A percentile compares a stretch with the other conserved stretches of the same genome.
Conservation (phyloP, 305 asterid species). For the Fraxinus angustifolia region DNA sequence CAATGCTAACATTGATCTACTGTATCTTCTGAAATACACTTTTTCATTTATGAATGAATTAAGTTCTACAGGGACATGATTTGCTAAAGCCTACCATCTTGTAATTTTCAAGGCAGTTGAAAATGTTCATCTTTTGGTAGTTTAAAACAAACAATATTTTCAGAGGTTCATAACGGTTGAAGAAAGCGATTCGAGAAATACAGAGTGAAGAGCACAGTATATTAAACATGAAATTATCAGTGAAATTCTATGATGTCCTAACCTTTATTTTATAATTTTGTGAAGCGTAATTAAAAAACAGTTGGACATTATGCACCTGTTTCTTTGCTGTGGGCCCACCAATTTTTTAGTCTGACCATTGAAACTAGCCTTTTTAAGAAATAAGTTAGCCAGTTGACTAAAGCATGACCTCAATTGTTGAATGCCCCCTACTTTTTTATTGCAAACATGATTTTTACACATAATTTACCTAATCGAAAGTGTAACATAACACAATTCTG, state of each 20-base stretch:
- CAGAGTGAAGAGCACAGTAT: background rate
- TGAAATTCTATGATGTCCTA: background rate
- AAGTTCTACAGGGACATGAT: background rate
- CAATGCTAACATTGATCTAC: background rate
- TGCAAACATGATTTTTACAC: background rate
- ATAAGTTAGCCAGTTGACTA: background rate
- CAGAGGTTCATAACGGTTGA: background rate
- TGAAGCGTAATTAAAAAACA: background rate
- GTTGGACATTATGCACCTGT: background rate
- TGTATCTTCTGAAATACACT: background rate
- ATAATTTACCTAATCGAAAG: background rate
- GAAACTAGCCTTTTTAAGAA: background rate
- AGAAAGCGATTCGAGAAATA: background rate
- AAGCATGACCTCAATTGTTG: background rate
- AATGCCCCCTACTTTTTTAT: background rate
- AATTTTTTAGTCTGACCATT: background rate
- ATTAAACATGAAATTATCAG: background rate
- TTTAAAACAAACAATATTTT: background rate
- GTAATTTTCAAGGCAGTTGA: background rate
- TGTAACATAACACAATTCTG: background rate
- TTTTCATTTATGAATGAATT: conserved; percentile 1
- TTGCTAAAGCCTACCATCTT: background rate
- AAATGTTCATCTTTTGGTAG: background rate
- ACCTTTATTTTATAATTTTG: background rate
- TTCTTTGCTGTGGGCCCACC: background rate